Percentiles rank a stretch among this genome's conserved stretches.
Conservation (phyloP, 169 alveolate species). For the Ichthyophthirius multifiliis region DNA sequence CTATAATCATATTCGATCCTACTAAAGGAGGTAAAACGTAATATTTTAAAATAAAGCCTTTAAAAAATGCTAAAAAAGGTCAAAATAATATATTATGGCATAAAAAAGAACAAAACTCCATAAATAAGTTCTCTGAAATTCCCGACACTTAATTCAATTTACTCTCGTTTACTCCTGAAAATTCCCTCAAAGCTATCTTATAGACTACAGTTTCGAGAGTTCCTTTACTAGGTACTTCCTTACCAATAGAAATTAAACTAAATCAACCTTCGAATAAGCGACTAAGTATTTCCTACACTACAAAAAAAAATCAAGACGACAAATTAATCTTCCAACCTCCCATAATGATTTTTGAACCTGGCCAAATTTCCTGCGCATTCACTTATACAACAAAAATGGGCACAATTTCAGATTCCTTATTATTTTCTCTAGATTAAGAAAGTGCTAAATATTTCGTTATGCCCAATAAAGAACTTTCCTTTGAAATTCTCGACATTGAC, state of each 20-base stretch:
- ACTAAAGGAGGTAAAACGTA: neutral
- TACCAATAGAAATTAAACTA: neutral
- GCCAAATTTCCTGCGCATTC: neutral
- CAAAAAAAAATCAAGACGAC: neutral
- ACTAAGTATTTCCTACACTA: neutral
- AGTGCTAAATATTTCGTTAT: neutral
- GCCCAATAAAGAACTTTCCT: neutral
- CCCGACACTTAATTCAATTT: neutral
- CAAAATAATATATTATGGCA: neutral
- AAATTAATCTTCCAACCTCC: neutral
- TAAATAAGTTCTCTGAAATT: neutral
- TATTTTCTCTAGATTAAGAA: neutral
- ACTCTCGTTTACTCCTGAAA: neutral
- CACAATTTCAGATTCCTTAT: conserved; percentile 12
- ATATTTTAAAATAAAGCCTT: conserved; percentile 8
- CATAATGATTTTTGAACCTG: neutral
- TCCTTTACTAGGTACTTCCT: neutral
- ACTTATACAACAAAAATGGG: conserved; percentile 13
- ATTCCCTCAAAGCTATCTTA: neutral
- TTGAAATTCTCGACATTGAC: conserved; percentile 24
- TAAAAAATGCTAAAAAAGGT: neutral
- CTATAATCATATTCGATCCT: neutral
- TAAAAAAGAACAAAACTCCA: neutral
- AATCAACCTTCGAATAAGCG: neutral
- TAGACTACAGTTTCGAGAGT: neutral